These are phyloP conservation scores for Saccharum hybrid DNA, from an alignment of 202 grass and related monocot species.

Conservation along the genomic window DNA sequence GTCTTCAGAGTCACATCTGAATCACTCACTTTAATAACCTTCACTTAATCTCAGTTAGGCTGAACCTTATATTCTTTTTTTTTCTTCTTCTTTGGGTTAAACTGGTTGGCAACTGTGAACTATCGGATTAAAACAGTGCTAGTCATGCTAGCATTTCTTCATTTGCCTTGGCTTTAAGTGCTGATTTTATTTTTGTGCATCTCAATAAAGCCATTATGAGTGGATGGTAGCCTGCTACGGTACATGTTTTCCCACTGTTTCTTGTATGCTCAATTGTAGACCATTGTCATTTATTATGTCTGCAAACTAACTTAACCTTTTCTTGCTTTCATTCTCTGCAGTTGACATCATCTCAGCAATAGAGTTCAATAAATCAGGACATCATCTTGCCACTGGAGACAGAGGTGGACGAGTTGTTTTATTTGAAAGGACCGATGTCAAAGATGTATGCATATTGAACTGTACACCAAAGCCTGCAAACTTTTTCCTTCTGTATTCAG, in stretches of 20 bases:
- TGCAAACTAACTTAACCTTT: constrained; percentile 22
- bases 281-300: constrained; percentile 13
- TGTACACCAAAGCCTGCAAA: constrained; percentile 32
- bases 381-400: constrained; percentile 93
- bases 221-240: constrained; percentile 27
- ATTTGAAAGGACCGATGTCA: constrained; percentile 79
- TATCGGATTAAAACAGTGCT: constrained; percentile 12
- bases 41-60: not conserved
- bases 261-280: constrained; percentile 30
- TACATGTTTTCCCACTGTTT: constrained; percentile 28
- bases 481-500: constrained; percentile 36
- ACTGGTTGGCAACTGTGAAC: constrained; percentile 7
- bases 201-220: constrained; percentile 14
- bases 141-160: constrained; percentile 4
- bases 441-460: constrained; percentile 67
- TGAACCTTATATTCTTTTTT: constrained; percentile 12
- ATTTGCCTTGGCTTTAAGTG: not conserved
- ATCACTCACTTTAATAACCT: constrained; percentile 19
- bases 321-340: constrained; percentile 43
- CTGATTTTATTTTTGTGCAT: constrained; percentile 21
- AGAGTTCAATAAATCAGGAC: constrained; percentile 91
- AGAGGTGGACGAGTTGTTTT: constrained; percentile 92
- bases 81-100: not conserved
- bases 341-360: constrained; percentile 97
- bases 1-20: not conserved